Conservation (phyloP, 2,329 filamentous ascomycete genomes). For the Sporothrix pallida region DNA sequence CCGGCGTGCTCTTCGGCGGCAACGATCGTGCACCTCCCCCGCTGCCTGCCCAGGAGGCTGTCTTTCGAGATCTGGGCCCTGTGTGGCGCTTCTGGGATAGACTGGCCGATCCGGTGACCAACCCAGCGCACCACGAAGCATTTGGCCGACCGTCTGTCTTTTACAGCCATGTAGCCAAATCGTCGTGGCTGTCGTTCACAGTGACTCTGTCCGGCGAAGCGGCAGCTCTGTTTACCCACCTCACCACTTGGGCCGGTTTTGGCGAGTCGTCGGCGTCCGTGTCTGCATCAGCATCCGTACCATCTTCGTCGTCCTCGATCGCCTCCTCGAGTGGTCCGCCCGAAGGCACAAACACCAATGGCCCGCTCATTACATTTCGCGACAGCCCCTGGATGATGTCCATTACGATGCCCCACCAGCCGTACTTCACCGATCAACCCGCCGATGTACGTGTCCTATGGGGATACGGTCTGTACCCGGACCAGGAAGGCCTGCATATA, state of each 20-base stretch:
- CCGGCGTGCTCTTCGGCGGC: constrained; percentile 43
- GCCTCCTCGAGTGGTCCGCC: too few species aligned
- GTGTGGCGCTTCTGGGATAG: constrained; percentile 49
- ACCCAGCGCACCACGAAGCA: constrained; percentile 38
- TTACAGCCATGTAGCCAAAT: constrained; percentile 45
- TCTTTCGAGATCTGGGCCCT: constrained; percentile 44
- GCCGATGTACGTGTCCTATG: constrained; percentile 44
- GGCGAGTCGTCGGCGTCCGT: constrained; percentile 31
- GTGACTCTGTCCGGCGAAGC: constrained; percentile 43
- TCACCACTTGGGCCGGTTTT: constrained; percentile 38
- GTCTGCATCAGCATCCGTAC: too few species aligned
- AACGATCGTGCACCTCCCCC: constrained; percentile 42
- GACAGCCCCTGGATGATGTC: constrained; percentile 49
- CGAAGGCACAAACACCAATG: constrained; percentile 34
- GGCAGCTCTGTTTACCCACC: constrained; percentile 42
- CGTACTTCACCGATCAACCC: constrained; percentile 47
- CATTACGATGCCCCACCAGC: constrained; percentile 48
- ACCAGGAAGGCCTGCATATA: constrained; percentile 44
- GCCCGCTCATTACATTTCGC: constrained; percentile 45
- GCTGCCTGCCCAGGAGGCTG: constrained; percentile 37
- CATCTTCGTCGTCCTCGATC: too few species aligned
- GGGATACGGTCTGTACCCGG: constrained; percentile 47
- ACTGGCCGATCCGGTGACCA: constrained; percentile 41
- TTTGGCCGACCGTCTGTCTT: constrained; percentile 51
- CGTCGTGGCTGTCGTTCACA: constrained; percentile 48